These are phyloP conservation scores for Trypanosoma scelopori DNA, from an alignment of 208 protist species.

Conservation along the genomic window DNA sequence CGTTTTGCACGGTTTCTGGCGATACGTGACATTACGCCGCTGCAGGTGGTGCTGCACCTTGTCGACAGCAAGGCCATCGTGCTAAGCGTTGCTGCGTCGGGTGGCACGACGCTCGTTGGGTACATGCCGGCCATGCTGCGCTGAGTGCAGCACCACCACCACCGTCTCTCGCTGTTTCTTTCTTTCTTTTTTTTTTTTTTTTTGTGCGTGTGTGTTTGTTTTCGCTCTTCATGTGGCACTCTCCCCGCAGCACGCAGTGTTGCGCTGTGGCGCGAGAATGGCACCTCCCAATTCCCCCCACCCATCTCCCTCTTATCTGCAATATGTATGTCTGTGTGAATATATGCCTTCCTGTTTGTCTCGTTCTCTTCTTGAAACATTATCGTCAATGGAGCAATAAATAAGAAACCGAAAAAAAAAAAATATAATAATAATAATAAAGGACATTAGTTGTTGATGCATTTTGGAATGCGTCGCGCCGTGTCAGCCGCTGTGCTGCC, in stretches of 20 bases:
- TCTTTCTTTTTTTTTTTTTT: too few relatives aligned
- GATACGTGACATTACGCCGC: constrained; percentile 55
- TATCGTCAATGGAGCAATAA: neutral
- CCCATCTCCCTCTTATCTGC: too few relatives aligned
- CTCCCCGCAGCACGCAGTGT: too few relatives aligned
- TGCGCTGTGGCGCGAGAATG: too few relatives aligned
- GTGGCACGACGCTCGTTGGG: constrained; percentile 58
- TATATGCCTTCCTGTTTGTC: neutral
- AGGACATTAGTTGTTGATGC: neutral
- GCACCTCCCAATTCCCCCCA: too few relatives aligned
- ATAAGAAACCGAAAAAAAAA: neutral
- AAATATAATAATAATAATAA: too few relatives aligned
- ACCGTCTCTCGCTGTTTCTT: too few relatives aligned
- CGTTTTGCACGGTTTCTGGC: constrained; percentile 77
- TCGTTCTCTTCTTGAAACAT: constrained; percentile 1
- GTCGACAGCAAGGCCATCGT: constrained; percentile 56
- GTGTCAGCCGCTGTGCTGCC: neutral
- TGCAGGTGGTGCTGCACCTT: constrained; percentile 51
- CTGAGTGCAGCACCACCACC: neutral
- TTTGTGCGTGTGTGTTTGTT: too few relatives aligned
- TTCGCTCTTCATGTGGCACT: too few relatives aligned
- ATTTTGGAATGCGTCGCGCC: constrained; percentile 6
- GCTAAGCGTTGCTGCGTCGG: constrained; percentile 49
- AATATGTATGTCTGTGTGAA: constrained; percentile 1
- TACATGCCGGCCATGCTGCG: constrained; percentile 66